A percentile compares a stretch with the other conserved stretches of the same genome.
These are phyloP conservation scores for Vigna angularis DNA, from an alignment of 306 rosid genomes.

Conservation along the genomic window DNA sequence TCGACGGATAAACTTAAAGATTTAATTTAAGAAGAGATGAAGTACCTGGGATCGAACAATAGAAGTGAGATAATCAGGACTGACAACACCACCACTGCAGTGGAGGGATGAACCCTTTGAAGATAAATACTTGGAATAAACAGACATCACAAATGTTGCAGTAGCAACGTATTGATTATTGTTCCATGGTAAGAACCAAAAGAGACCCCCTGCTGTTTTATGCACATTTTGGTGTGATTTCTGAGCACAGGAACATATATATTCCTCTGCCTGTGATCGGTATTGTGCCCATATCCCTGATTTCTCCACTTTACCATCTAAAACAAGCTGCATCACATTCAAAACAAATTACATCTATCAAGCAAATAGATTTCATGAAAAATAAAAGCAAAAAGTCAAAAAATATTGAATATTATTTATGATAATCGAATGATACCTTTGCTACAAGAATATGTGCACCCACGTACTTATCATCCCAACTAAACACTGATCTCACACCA, in stretches of 20 bases:
- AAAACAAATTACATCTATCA: not conserved
- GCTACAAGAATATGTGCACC: conserved; percentile 62
- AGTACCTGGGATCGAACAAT: conserved; percentile 57
- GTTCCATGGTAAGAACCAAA: conserved; percentile 60
- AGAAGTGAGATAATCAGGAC: conserved; percentile 48
- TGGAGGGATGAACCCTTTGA: conserved; percentile 39
- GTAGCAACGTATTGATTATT: conserved; percentile 64
- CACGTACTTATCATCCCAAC: conserved; percentile 72
- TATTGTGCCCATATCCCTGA: conserved; percentile 55
- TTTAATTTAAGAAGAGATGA: too few species aligned
- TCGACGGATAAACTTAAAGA: too few species aligned
- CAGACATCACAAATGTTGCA: conserved; percentile 54
- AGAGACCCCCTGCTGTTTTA: conserved; percentile 56
- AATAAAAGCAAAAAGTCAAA: too few species aligned
- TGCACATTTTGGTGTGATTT: conserved; percentile 49
- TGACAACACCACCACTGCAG: conserved; percentile 39
- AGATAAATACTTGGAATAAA: conserved; percentile 54
- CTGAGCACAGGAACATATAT: conserved; percentile 61
- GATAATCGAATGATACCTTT: conserved; percentile 44
- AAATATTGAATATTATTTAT: not conserved
- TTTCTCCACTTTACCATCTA: conserved; percentile 47
- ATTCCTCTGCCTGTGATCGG: conserved; percentile 60
- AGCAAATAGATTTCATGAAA: too few species aligned
- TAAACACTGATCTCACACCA: conserved; percentile 55
- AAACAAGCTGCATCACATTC: conserved; percentile 51